Evolutionary conservation across 2,329 filamentous ascomycete species (phyloP), one percentile per base, ranked within the genome.

Genomic region (Colletotrichum coccodes): DNA sequence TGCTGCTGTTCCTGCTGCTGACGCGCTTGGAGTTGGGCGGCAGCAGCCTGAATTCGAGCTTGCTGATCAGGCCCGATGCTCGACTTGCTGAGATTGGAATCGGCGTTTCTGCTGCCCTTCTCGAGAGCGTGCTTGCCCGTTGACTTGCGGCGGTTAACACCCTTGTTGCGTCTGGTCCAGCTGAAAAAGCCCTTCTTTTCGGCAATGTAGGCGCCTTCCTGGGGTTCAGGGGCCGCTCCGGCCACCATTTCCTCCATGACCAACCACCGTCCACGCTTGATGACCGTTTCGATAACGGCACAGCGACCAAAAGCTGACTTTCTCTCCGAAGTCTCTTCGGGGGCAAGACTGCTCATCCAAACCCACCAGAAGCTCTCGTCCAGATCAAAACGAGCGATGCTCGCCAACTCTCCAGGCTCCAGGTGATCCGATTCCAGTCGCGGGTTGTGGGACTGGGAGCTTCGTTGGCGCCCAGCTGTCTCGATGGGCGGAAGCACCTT

Each of bases 311-410:
- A 99, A 0, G 95, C 94, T 6, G 95, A 92, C 78, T 99, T 99
- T 70, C 96, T 90, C 53, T 91, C 87, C 0, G 90, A 81, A 0
- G 95, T 93, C 81, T 99, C 96, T 76, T 99, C 96, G 0, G 91
- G 92, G 1, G 95, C 94, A 75, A 99, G 83, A 85, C 95, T 98
- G 74, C 90, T 97, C 87, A 99, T 98, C 96, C 96, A 99, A 4
- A 98, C 96, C 95, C 96, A 98, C 96, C 96, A 99, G 79, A 99
- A 99, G 1, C 94, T 92, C 78, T 98, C 95, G 74, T 99, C 96
- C 6, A 99, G 85, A 71, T 96, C 91, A 65, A 98, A 89, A 42
- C 88, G 88, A 28, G 89, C 92, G 76, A 99, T 97, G 77, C 94
- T 98, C 34, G 96, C 96, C 65, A 99, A 86, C 84, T 99, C 96